A percentile compares a stretch with the other conserved stretches of the same genome.
Evolutionary conservation across 2,329 filamentous ascomycete genomes (phyloP).

Genomic region (Ophiostoma sp.): DNA sequence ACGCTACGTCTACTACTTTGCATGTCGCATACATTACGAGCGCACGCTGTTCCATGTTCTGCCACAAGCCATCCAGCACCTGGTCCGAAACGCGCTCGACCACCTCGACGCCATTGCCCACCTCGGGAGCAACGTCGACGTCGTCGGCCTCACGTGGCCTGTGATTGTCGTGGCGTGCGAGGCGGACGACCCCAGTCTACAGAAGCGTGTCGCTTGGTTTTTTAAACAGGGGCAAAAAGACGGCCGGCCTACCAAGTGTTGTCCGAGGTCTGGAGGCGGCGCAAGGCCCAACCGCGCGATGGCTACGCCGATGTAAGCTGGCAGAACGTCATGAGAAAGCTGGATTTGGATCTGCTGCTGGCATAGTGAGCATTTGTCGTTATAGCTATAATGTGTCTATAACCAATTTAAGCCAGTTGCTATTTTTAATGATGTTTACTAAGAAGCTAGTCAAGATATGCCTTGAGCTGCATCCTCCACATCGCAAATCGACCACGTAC

Average conservation of each 20-base stretch:
- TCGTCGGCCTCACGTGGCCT: conserved; percentile 14
- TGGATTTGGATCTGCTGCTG: conserved; percentile 13
- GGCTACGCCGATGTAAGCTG: not conserved
- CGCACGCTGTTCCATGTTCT: conserved; percentile 5
- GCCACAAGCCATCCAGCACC: conserved; percentile 4
- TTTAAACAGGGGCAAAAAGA: conserved; percentile 15
- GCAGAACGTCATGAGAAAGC: conserved; percentile 13
- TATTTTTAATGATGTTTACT: too few species aligned
- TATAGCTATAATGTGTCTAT: not conserved
- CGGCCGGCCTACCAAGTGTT: conserved; percentile 14
- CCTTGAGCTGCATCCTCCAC: too few species aligned
- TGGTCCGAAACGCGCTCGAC: conserved; percentile 1
- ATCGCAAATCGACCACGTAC: too few species aligned
- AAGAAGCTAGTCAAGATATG: too few species aligned
- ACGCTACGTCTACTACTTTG: conserved; percentile 19
- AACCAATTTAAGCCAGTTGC: not conserved
- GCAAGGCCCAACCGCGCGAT: not conserved
- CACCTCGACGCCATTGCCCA: not conserved
- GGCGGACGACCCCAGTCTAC: conserved; percentile 6
- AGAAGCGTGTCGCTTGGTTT: conserved; percentile 13
- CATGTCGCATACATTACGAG: conserved; percentile 19
- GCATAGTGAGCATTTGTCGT: not conserved
- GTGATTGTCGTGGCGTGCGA: conserved; percentile 15
- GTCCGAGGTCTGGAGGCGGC: conserved; percentile 14
- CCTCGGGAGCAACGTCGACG: not conserved